phyloP scores from a whole-genome alignment of 1,284 basidiomycete genomes.

The Cronartium quercuum region DNA sequence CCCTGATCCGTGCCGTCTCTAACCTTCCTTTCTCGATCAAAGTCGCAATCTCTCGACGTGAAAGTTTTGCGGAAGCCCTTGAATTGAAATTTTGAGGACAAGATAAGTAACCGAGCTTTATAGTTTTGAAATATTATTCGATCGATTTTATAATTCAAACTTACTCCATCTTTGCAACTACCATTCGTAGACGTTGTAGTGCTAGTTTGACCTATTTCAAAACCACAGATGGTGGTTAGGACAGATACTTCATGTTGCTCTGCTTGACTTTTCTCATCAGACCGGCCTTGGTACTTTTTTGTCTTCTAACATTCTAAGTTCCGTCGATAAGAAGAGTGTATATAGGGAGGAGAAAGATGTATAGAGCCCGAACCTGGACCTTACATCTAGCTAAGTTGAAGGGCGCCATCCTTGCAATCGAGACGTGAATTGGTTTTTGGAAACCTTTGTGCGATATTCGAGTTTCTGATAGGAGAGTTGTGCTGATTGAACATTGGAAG shows the following conservation, averaged over 20 bases:
- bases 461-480: too few species aligned
- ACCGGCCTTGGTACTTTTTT: too few species aligned
- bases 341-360: too few species aligned
- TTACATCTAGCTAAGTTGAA: slow-evolving; percentile 1
- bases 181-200: background rate
- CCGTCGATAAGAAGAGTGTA: too few species aligned
- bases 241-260: background rate
- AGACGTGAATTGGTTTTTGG: too few species aligned
- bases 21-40: slow-evolving; percentile 46
- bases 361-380: background rate
- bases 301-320: too few species aligned
- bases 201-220: background rate
- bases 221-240: background rate
- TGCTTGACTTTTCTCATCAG: background rate
- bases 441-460: too few species aligned
- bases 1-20: slow-evolving; percentile 47
- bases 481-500: too few species aligned
- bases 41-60: slow-evolving; percentile 45
- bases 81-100: background rate
- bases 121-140: background rate
- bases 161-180: background rate
- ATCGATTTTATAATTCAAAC: background rate
- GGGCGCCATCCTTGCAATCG: background rate
- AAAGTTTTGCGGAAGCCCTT: slow-evolving; percentile 46
- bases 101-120: background rate